Evolutionary conservation across 768 basidiomycete genomes (phyloP), one percentile per base, ranked within the genome.

Genomic region (Baorangia bicolor): DNA sequence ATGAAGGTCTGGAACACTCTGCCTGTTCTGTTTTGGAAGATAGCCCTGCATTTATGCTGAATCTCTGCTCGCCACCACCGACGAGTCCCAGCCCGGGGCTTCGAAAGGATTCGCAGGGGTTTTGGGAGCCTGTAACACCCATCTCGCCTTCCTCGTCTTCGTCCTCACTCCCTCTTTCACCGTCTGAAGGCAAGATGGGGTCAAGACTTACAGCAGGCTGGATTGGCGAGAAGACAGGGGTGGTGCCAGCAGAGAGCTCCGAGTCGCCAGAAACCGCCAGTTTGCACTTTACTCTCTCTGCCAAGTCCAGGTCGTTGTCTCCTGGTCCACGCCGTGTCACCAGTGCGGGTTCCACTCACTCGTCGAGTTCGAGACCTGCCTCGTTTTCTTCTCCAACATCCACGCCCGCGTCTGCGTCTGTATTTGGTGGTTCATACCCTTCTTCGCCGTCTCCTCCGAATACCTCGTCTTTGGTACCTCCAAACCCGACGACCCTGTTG

Each of bases 91-190:
- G 49, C 11, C 31, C 49, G 16, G 64, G 49, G 11, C 47, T 69
- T 23, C 57, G 59, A n/a, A 68, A 58, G 41, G 60, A 69, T 58
- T 47, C 64, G 21, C 68, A 68, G 5, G 68, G 68, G 27, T 69
- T 69, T 39, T 69, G 68, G 68, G 66, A 64, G n/a, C 53, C 64
- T 21, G 42, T 55, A 28, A 49, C 38, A 4, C 55, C 61, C 2
- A 13, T 56, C 6, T 65, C 64, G 8, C 64, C 68, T 20, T 63
- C 52, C 27, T 58, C 53, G 42, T 59, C 62, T 12, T 62, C 48
- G 23, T 65, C 63, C 23, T 63, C 59, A 0, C 53, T 50, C 11
- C 50, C 61, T 25, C 21, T 56, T 20, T 66, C 66, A 11, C 59
- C 60, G 2, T 59, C 56, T 43, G 53, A 56, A 27, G 21, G 61